Evolutionary conservation across 169 alveolate species (phyloP), one percentile per base, ranked within the genome.

Genomic region (Amoebophrya sp.): DNA sequence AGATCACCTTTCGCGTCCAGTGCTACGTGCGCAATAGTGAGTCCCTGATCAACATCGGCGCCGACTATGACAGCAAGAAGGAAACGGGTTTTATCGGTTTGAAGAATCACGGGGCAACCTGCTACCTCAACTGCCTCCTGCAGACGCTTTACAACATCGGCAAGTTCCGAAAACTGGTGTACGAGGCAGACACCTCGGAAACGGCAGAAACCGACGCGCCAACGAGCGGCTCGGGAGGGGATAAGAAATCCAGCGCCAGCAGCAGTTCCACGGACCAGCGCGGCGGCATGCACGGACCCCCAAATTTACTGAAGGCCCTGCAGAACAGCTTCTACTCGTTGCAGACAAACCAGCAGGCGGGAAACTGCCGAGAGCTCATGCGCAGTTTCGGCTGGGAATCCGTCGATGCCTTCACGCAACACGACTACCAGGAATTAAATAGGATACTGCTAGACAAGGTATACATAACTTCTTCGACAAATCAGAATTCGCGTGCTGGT

Each of bases 71-170:
- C 18, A 12, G 29, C 66, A 47, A 47, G 66, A 47, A 47, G 66
- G 66, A 47, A 47, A 47, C 66, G 66, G 99, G 99, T 0, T 97
- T 95, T 94, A 99, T 98, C 33, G 99, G 99, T 0, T 91, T 98
- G 77, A 96, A 97, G 91, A 98, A 98, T 94, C 98, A 97, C 83
- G 99, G 99, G 18, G 99, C 99, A 89, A 98, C 99, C 23, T 99
- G 99, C 96, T 99, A 99, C 94, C 98, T 99, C 99, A 99, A 98
- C 94, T 98, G 99, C 47, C 95, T 98, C 47, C 95, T 99, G 88
- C 99, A 99, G 95, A 97, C 98, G 91, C 95, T 99, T 12, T 99
- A 96, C 94, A 99, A 98, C 97, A 97, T 98, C 40, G 99, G 99
- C 29, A 95, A 98, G 77, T 98, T 98, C 94, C 95, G 99, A 91